phyloP scores from a whole-genome alignment of 2,329 filamentous ascomycete genomes.

The Neonectria faginata region DNA sequence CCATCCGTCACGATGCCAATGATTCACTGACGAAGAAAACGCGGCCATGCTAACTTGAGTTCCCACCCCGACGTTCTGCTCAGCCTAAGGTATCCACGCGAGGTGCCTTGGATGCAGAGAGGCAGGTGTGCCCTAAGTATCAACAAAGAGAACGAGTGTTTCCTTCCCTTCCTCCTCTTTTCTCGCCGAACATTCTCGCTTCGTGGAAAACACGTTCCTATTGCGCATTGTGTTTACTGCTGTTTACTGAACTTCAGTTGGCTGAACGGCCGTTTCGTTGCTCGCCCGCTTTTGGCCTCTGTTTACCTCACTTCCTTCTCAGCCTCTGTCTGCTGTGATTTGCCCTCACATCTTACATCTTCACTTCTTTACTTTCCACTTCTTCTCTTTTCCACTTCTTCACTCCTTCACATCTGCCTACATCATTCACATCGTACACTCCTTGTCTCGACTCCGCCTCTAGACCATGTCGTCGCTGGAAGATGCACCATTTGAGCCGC shows the following conservation, averaged over 20 bases:
- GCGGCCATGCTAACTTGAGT: background rate
- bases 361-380: background rate
- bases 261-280: background rate
- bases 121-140: background rate
- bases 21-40: conserved; percentile 18
- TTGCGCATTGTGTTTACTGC: background rate
- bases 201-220: background rate
- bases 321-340: background rate
- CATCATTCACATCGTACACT: background rate
- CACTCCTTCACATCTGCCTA: background rate
- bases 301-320: conserved; percentile 2
- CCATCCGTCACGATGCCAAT: background rate
- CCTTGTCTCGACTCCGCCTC: background rate
- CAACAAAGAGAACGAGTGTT: background rate
- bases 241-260: background rate
- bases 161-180: background rate
- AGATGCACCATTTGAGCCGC: background rate
- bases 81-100: conserved; percentile 4
- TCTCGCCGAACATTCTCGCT: background rate
- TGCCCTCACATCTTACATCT: background rate
- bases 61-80: background rate
- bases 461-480: conserved; percentile 1
- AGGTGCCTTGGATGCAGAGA: background rate
- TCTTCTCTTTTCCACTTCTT: background rate
- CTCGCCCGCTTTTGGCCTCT: background rate